Evolutionary conservation across 495 filamentous ascomycete genomes (phyloP).

Genomic region (Tuber magnatum): DNA sequence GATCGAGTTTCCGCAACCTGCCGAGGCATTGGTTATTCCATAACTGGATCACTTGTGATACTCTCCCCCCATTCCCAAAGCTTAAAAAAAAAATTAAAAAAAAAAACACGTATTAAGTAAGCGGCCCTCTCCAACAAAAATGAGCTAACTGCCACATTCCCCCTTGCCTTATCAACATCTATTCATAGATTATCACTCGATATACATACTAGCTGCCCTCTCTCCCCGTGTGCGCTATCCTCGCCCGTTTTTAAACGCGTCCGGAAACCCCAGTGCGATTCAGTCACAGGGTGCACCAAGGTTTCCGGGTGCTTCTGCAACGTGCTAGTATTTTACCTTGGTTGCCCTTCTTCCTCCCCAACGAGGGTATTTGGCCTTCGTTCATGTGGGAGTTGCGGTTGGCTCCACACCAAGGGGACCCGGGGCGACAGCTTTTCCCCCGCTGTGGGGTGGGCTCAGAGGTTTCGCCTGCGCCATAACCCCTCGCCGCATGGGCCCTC

Average conservation of each 20-base stretch:
- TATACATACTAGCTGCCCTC: neutral
- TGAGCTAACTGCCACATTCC: neutral
- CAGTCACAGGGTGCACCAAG: neutral
- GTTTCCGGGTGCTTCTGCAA: neutral
- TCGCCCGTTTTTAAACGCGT: no score
- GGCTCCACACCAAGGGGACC: no score
- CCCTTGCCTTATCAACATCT: neutral
- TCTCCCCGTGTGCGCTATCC: no score
- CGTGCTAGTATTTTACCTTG: neutral
- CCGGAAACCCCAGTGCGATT: neutral
- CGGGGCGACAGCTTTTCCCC: no score
- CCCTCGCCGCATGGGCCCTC: neutral
- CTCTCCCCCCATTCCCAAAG: no score
- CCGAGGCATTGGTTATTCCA: no score
- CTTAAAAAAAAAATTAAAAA: no score
- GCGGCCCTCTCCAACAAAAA: neutral
- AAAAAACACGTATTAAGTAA: neutral
- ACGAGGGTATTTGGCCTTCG: no score
- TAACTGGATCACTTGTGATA: no score
- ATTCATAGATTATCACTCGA: neutral
- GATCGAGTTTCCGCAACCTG: no score
- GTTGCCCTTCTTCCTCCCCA: neutral
- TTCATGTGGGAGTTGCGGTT: no score
- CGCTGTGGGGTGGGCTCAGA: neutral
- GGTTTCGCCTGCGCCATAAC: neutral